Evolutionary conservation across 2,329 filamentous ascomycete genomes (phyloP).

Genomic region (Xylaria sp.): DNA sequence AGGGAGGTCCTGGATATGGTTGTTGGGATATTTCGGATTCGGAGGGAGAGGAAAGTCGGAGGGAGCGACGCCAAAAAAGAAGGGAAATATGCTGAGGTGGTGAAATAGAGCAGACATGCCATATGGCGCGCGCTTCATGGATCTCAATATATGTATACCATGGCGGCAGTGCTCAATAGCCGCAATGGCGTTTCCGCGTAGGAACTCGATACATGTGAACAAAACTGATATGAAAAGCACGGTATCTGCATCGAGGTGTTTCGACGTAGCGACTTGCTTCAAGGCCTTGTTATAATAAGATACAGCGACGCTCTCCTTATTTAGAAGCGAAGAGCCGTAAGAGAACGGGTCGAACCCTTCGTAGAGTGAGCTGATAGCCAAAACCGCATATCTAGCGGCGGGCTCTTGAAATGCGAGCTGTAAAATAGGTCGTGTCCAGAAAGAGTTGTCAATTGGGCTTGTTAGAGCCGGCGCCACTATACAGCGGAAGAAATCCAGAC

Average conservation of each 20-base stretch:
- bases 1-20: neutral
- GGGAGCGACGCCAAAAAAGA: conserved; percentile 25
- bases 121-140: neutral
- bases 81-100: conserved; percentile 29
- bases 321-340: neutral
- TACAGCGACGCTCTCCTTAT: neutral
- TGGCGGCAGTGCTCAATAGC: conserved; percentile 46
- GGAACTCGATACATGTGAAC: conserved; percentile 60
- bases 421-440: conserved; percentile 28
- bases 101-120: conserved; percentile 21
- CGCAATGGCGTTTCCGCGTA: conserved; percentile 54
- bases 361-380: conserved; percentile 30
- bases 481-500: conserved; percentile 30
- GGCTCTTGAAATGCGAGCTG: conserved; percentile 25
- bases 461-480: conserved; percentile 23
- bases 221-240: conserved; percentile 41
- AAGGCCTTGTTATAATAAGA: conserved; percentile 29
- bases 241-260: neutral
- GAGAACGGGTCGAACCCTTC: conserved; percentile 10
- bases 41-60: conserved; percentile 20
- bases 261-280: conserved; percentile 16
- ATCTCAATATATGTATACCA: conserved; percentile 28
- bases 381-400: conserved; percentile 25
- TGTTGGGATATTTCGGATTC: neutral
- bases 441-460: conserved; percentile 12